These are phyloP conservation scores for Globisporangium megalacanthum DNA, from an alignment of 352 stramenopile species.

Conservation along the genomic window DNA sequence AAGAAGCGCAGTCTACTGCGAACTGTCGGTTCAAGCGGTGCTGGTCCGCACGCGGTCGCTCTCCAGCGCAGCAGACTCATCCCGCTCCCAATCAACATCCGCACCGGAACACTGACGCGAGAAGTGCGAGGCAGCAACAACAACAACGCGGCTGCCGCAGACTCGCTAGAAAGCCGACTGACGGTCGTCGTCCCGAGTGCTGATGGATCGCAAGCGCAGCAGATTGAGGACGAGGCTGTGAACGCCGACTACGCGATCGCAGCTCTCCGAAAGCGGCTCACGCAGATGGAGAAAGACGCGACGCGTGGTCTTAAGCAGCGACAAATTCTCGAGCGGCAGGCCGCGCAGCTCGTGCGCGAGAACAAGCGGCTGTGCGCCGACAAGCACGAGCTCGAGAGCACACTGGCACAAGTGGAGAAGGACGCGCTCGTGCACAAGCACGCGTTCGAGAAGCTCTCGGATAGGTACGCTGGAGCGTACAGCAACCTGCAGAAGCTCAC, in stretches of 20 bases:
- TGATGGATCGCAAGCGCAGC: slow-evolving; percentile 9
- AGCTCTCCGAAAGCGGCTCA: slow-evolving; percentile 39
- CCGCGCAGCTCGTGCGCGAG: slow-evolving; percentile 25
- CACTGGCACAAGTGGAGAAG: slow-evolving; percentile 44
- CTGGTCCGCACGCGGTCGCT: slow-evolving; percentile 31
- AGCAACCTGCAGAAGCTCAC: slow-evolving; percentile 49
- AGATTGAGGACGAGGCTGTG: slow-evolving; percentile 18
- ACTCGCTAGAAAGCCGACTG: slow-evolving; percentile 4
- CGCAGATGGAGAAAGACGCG: slow-evolving; percentile 39
- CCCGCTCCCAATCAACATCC: slow-evolving; percentile 50
- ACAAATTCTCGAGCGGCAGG: slow-evolving; percentile 35
- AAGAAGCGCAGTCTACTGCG: slow-evolving; percentile 49
- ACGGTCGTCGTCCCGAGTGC: not conserved
- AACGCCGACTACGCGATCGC: slow-evolving; percentile 39
- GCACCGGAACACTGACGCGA: slow-evolving; percentile 23
- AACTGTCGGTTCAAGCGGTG: slow-evolving; percentile 14
- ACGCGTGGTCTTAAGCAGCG: slow-evolving; percentile 14
- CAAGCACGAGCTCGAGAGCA: slow-evolving; percentile 26
- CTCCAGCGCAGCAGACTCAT: slow-evolving; percentile 54
- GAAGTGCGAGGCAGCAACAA: slow-evolving; percentile 5
- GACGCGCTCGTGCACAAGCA: slow-evolving; percentile 45
- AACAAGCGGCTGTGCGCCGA: slow-evolving; percentile 34
- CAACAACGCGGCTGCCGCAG: slow-evolving; percentile 14
- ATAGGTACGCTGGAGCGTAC: slow-evolving; percentile 48
- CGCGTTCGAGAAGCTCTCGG: slow-evolving; percentile 62